Base-by-base conservation (phyloP, 805 yeast species). In the Pichia paraexigua region DNA sequence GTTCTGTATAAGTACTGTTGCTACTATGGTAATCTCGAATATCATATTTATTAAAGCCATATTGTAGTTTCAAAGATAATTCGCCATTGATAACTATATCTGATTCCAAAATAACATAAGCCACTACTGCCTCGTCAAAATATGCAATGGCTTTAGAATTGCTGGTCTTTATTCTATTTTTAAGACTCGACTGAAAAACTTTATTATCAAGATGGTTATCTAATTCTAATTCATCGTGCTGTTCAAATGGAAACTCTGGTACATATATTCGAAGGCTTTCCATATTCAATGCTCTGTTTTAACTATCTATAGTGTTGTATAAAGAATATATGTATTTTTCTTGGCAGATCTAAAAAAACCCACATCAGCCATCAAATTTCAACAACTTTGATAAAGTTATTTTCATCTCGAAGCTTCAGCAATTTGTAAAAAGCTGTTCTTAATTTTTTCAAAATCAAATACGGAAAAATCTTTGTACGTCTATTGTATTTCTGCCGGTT, bases 61-160 rank as follows among this genome's bases (percentile, higher is more conserved):
- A 56, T 5, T 41, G 43, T 1, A 51, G 30, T 15, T 45, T 50
- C 2, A 50, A 7, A 13, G 45, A 45, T n/a, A 56, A 35, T 13
- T 30, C 40, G 2, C 49, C 51, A 2, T 43, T 41, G 5, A 2
- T 18, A 5, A 37, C 11, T 18, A 28, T 18, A 7, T 30, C 44
- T 11, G 40, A 13, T 8, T 48, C 28, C 1, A 49, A 43, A 2
- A 55, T 30, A 3, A 60, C 43, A 21, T 48, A 59, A 8, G 51
- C 47, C 1, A 20, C 32, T 17, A 59, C 3, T 2, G 18, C n/a
- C 40, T 60, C 63, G 43, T 60, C 63, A 45, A 60, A 58, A 28
- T 53, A 59, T 8, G 52, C 62, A 25, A 55, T 20, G 46, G 75
- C 66, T 53, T 79, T 76, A 20, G 39, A n/a, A 35, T 35, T 35